Evolutionary conservation across 805 yeast genomes (phyloP).

Genomic region (Candida oleophila): DNA sequence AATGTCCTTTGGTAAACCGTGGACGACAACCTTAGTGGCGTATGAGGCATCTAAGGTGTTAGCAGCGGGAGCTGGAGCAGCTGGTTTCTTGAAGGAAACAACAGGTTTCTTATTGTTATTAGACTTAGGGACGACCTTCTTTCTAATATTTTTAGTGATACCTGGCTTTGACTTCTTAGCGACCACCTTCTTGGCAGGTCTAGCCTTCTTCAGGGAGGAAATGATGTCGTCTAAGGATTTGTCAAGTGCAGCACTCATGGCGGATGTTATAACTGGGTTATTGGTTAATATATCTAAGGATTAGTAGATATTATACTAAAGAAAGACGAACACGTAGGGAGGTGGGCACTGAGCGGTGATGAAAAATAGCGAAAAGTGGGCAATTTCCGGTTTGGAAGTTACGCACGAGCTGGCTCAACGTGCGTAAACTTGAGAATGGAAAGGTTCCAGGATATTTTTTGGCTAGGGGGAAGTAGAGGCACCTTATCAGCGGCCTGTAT

Average conservation of each 20-base stretch:
- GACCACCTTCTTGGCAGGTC: conserved; percentile 26
- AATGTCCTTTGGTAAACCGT: conserved; percentile 84
- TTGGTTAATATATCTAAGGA: too few relatives aligned
- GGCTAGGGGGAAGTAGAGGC: too few relatives aligned
- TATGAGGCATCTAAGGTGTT: conserved; percentile 45
- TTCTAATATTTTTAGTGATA: conserved; percentile 34
- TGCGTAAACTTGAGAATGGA: too few relatives aligned
- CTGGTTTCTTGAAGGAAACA: conserved; percentile 29
- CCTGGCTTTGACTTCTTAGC: conserved; percentile 24
- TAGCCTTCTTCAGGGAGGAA: conserved; percentile 44
- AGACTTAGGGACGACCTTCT: conserved; percentile 20
- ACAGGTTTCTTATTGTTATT: conserved; percentile 28
- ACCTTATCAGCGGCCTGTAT: too few relatives aligned
- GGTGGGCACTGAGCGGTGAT: too few relatives aligned
- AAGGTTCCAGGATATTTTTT: too few relatives aligned
- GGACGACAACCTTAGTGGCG: conserved; percentile 82
- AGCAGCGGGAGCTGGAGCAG: conserved; percentile 17
- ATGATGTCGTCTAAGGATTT: conserved; percentile 94
- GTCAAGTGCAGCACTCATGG: conserved; percentile 81
- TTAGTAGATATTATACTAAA: background rate
- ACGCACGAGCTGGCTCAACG: too few relatives aligned
- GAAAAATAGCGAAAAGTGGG: too few relatives aligned
- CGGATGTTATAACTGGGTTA: conserved; percentile 7
- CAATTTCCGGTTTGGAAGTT: too few relatives aligned
- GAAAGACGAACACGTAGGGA: too few relatives aligned